phyloP scores from a whole-genome alignment of 805 yeast species.

The Debaryomyces hansenii region DNA sequence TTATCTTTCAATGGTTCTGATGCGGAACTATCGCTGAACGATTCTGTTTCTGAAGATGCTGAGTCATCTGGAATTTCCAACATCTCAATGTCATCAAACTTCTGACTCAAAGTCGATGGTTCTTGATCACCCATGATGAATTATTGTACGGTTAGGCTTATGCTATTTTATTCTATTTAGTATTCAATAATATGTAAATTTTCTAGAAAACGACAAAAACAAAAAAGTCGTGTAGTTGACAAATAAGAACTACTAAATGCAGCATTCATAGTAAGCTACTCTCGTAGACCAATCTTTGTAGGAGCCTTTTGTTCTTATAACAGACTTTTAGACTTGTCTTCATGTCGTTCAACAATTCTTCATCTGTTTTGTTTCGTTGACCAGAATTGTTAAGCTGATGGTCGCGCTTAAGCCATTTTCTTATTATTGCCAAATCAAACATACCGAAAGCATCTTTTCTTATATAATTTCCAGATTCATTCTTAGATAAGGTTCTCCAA shows the following conservation, averaged over 20 bases:
- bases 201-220: background rate
- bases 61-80: constrained; percentile 41
- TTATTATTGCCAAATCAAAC: constrained; percentile 15
- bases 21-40: constrained; percentile 16
- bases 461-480: constrained; percentile 12
- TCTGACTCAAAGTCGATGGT: constrained; percentile 10
- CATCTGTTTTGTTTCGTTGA: background rate
- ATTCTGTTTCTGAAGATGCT: constrained; percentile 25
- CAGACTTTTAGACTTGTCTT: constrained; percentile 10
- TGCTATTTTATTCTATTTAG: background rate
- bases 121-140: constrained; percentile 3
- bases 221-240: constrained; percentile 2
- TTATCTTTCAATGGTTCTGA: background rate
- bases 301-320: constrained; percentile 11
- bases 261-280: background rate
- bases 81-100: constrained; percentile 43
- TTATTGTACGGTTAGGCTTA: background rate
- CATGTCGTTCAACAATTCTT: constrained; percentile 5
- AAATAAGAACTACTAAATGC: background rate
- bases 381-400: constrained; percentile 1
- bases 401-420: constrained; percentile 15
- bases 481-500: constrained; percentile 13
- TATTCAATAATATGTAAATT: background rate
- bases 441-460: constrained; percentile 12
- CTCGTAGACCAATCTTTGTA: constrained; percentile 14